Base-by-base conservation (phyloP, 257 asterid genomes). In the Forsythia suspensa region DNA sequence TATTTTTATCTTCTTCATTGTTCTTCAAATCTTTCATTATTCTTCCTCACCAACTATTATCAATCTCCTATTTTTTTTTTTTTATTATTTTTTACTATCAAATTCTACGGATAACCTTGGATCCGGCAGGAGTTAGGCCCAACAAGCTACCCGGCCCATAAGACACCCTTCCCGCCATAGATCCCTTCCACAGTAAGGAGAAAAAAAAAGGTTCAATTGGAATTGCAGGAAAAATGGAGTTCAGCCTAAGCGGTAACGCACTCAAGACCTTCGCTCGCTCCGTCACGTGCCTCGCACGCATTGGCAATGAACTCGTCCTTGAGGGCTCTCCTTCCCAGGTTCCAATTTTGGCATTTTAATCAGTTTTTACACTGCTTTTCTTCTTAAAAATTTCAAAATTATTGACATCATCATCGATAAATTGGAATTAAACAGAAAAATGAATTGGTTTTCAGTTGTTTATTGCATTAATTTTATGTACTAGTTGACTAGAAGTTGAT, bases 281-380 rank as follows among this genome's bases (percentile, higher is more conserved):
- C 74, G 84, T 93, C 86, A 90, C 91, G 43, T 93, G 96, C 87
- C 97, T 95, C 74, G 97, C 99, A 18, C 98, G 99, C 77, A 82
- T 95, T 80, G 99, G 97, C 85, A 90, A 87, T 84, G 99, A 95
- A 82, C 91, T 95, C 73, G 95, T 90, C 75, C 82, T 95, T 77
- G 96, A 91, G 84, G 89, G 96, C 15, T 87, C 94, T 77, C 81
- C 96, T 80, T 81, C 99, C 51, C 93, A 84, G 98, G 99, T 92
- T 65, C 52, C 40, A 8, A 6, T 72, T 61, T 21, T 39, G 37
- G 39, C 46, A 46, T 66, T 52, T 70, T 57, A 5, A 5, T 29
- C 40, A 8, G 71, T 24, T 10, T 4, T 12, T 5, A 40, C 38
- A 42, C 37, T 71, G 13, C 3, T 51, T 40, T 48, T 5, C 41